These are phyloP conservation scores for Phaffia australis DNA, from an alignment of 768 basidiomycete species.

Conservation along the genomic window DNA sequence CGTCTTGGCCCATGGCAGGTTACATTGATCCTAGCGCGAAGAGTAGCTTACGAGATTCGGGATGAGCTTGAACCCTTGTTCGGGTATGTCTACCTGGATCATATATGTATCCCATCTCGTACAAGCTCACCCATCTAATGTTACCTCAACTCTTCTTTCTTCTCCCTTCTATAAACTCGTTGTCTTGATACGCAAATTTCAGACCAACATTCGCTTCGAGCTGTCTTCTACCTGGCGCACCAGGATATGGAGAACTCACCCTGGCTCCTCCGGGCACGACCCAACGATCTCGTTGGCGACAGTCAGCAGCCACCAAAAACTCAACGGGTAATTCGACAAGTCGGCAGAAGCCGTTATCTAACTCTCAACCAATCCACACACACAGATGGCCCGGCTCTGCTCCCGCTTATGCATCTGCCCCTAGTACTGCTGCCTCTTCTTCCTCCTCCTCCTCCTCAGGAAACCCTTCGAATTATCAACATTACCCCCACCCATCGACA, in stretches of 20 bases:
- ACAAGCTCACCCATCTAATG: background rate
- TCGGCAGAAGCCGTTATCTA: too few species aligned
- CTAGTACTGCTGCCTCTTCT: too few species aligned
- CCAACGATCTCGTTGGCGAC: too few species aligned
- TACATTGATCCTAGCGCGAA: constrained; percentile 33
- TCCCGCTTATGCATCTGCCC: too few species aligned
- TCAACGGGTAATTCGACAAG: too few species aligned
- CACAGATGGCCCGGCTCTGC: too few species aligned
- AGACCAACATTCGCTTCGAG: constrained; percentile 75
- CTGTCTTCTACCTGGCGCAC: constrained; percentile 72
- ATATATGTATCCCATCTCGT: background rate
- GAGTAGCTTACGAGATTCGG: constrained; percentile 80
- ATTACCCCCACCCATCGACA: too few species aligned
- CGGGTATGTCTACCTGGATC: constrained; percentile 47
- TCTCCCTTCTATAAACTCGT: background rate
- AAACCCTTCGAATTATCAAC: too few species aligned
- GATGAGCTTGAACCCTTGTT: constrained; percentile 78
- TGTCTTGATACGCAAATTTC: background rate
- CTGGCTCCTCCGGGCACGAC: constrained; percentile 8
- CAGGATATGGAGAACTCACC: constrained; percentile 76
- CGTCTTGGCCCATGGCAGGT: background rate
- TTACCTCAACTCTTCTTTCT: background rate
- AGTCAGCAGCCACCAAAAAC: too few species aligned
- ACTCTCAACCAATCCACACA: too few species aligned
- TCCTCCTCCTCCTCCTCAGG: too few species aligned